Evolutionary conservation across 2,329 filamentous ascomycete species (phyloP).

Genomic region (Endothia cerciana): DNA sequence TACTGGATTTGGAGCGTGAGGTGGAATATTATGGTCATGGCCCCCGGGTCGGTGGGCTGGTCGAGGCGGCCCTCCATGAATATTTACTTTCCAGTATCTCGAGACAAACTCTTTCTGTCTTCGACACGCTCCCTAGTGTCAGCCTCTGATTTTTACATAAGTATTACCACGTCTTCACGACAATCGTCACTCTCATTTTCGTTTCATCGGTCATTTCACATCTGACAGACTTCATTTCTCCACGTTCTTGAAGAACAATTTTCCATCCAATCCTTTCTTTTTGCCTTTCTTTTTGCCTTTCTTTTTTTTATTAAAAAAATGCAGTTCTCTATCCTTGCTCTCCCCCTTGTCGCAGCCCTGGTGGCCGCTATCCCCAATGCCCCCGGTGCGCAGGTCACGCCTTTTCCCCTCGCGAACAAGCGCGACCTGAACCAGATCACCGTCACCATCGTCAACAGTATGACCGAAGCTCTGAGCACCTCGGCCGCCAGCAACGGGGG

Average conservation of each 20-base stretch:
- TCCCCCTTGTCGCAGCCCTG: slow-evolving; percentile 21
- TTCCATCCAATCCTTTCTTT: slow-evolving; percentile 12
- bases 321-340: slow-evolving; percentile 10
- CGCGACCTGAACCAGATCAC: slow-evolving; percentile 19
- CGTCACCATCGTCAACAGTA: slow-evolving; percentile 26
- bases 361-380: slow-evolving; percentile 17
- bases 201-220: not conserved
- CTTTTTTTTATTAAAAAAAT: slow-evolving; percentile 3
- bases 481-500: slow-evolving; percentile 23
- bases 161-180: not conserved
- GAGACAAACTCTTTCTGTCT: not conserved
- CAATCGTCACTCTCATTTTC: not conserved
- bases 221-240: slow-evolving; percentile 12
- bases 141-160: not conserved
- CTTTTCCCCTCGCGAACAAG: slow-evolving; percentile 8
- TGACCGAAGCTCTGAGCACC: slow-evolving; percentile 20
- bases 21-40: not conserved
- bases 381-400: slow-evolving; percentile 15
- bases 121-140: not conserved
- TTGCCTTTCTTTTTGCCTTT: not conserved
- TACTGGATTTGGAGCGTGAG: not conserved
- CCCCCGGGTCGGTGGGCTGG: not conserved
- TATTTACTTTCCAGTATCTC: not conserved
- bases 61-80: not conserved
- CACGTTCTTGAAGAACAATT: slow-evolving; percentile 6